Conservation (phyloP, 805 yeast species). For the Isabelozyma heimii region DNA sequence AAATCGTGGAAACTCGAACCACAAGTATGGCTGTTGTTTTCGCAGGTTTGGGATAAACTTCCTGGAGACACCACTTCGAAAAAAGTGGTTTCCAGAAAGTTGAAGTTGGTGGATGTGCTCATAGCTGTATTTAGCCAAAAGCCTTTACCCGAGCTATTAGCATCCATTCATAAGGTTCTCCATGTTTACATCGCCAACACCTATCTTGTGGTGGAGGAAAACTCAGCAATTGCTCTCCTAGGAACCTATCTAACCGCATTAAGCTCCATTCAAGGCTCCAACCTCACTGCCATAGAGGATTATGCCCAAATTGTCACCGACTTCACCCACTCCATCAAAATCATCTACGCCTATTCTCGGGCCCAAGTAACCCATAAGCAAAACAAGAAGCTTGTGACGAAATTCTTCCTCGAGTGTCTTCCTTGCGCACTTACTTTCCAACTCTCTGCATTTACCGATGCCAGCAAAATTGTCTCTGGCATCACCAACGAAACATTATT, state of each 20-base stretch:
- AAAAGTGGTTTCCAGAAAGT: constrained; percentile 35
- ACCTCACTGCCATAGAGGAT: neutral
- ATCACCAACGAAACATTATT: neutral
- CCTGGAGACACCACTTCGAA: constrained; percentile 27
- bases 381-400: constrained; percentile 28
- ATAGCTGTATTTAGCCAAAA: constrained; percentile 6
- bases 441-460: neutral
- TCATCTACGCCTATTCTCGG: constrained; percentile 20
- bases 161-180: constrained; percentile 28
- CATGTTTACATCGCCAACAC: constrained; percentile 25
- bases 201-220: constrained; percentile 34
- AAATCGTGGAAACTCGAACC: constrained; percentile 40
- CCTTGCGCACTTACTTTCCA: constrained; percentile 8
- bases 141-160: neutral
- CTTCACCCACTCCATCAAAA: constrained; percentile 25
- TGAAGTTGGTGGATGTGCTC: constrained; percentile 15
- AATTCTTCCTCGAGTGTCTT: constrained; percentile 23
- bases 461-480: neutral
- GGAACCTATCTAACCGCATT: constrained; percentile 12
- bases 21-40: constrained; percentile 51
- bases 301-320: constrained; percentile 1
- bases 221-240: constrained; percentile 22
- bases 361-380: constrained; percentile 17
- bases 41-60: constrained; percentile 37
- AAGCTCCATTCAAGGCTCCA: neutral